A percentile compares a stretch with the other conserved stretches of the same genome.
Conservation (phyloP, 805 yeast species). For the Candida ipomoeae region DNA sequence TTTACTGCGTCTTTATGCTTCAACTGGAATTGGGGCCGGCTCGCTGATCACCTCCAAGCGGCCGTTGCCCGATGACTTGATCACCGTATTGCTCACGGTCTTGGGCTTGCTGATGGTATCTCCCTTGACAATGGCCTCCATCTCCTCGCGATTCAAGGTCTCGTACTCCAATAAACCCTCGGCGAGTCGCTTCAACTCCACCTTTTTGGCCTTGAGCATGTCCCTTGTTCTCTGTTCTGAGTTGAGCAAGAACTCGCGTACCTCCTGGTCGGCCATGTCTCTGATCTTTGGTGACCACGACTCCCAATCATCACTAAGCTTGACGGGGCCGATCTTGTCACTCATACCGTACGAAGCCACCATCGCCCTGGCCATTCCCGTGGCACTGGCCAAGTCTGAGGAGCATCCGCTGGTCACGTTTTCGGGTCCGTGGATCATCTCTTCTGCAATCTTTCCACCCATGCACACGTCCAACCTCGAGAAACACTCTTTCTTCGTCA, state of each 20-base stretch:
- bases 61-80: conserved; percentile 20
- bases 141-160: conserved; percentile 87
- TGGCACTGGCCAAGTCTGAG: conserved; percentile 84
- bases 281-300: conserved; percentile 88
- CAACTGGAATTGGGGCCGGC: conserved; percentile 17
- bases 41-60: conserved; percentile 18
- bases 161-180: conserved; percentile 93
- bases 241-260: conserved; percentile 64
- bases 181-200: conserved; percentile 82
- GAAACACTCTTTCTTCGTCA: conserved; percentile 81
- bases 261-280: conserved; percentile 90
- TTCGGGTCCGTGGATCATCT: conserved; percentile 82
- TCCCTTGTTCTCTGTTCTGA: conserved; percentile 78
- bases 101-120: conserved; percentile 67
- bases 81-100: conserved; percentile 68
- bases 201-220: conserved; percentile 54
- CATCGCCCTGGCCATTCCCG: conserved; percentile 93
- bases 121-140: conserved; percentile 80
- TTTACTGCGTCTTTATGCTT: conserved; percentile 10
- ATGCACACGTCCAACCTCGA: conserved; percentile 94
- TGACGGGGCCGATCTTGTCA: conserved; percentile 87
- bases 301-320: conserved; percentile 86
- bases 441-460: conserved; percentile 99
- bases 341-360: conserved; percentile 97
- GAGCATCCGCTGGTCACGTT: conserved; percentile 96